These are phyloP conservation scores for Lecanicillium sp. DNA, from an alignment of 2,329 filamentous ascomycete genomes.

Conservation along the genomic window DNA sequence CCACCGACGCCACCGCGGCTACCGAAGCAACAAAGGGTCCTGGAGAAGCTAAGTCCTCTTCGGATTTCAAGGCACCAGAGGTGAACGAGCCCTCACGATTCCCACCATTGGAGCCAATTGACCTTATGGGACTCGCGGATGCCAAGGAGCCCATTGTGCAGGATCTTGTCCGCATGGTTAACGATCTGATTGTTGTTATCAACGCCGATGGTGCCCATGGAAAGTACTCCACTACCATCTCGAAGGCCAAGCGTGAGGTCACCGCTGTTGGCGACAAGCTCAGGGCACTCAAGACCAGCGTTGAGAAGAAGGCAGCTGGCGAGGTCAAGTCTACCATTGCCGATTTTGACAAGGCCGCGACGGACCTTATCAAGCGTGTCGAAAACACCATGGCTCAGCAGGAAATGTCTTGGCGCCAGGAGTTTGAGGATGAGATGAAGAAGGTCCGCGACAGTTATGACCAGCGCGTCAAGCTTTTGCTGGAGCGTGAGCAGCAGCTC, in stretches of 20 bases:
- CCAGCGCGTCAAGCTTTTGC: conserved; percentile 67
- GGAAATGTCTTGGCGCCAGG: conserved; percentile 74
- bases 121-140: conserved; percentile 66
- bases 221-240: conserved; percentile 71
- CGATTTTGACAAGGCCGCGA: conserved; percentile 81
- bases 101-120: conserved; percentile 62
- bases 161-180: conserved; percentile 89
- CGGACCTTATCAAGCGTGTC: conserved; percentile 80
- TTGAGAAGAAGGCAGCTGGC: conserved; percentile 63
- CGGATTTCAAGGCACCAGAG: conserved; percentile 47
- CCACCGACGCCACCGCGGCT: conserved; percentile 17
- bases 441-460: conserved; percentile 72
- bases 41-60: conserved; percentile 13
- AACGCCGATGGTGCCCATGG: conserved; percentile 75
- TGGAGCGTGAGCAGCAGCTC: conserved; percentile 71
- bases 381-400: conserved; percentile 76
- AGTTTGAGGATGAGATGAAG: conserved; percentile 81
- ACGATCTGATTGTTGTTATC: conserved; percentile 89
- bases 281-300: conserved; percentile 59
- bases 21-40: conserved; percentile 11
- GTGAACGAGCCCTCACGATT: conserved; percentile 59
- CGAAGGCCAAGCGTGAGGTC: conserved; percentile 80
- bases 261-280: conserved; percentile 73
- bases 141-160: conserved; percentile 83
- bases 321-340: conserved; percentile 64